phyloP scores from a whole-genome alignment of 495 filamentous ascomycete species.

The Aspergillus sclerotiicarbonarius region DNA sequence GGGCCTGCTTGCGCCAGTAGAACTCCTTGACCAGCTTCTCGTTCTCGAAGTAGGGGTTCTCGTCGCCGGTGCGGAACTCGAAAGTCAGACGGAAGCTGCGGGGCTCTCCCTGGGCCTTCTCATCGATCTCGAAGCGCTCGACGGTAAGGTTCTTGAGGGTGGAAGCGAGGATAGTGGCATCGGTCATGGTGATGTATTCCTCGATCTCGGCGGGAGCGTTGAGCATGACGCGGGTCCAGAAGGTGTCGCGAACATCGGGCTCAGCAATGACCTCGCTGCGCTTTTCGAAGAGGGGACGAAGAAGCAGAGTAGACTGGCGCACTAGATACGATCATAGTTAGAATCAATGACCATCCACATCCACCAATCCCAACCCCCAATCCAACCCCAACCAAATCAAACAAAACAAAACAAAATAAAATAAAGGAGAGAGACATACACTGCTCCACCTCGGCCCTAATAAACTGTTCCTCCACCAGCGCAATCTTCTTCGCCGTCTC shows the following conservation, averaged over 20 bases:
- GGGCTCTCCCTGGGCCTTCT: slow-evolving; percentile 50
- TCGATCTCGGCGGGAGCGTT: slow-evolving; percentile 80
- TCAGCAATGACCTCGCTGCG: slow-evolving; percentile 63
- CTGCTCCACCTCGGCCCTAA: slow-evolving; percentile 40
- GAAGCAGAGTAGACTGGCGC: slow-evolving; percentile 30
- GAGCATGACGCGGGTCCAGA: slow-evolving; percentile 87
- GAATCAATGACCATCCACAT: background rate
- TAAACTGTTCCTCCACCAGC: slow-evolving; percentile 37
- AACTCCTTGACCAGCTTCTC: slow-evolving; percentile 82
- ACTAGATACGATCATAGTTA: slow-evolving; percentile 21
- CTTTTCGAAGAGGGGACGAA: slow-evolving; percentile 65
- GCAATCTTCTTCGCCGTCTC: slow-evolving; percentile 33
- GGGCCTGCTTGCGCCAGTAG: slow-evolving; percentile 63
- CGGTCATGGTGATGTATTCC: slow-evolving; percentile 74
- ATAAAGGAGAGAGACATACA: slow-evolving; percentile 28
- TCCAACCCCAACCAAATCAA: background rate
- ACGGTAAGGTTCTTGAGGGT: slow-evolving; percentile 64
- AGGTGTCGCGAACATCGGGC: slow-evolving; percentile 62
- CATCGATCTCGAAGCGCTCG: slow-evolving; percentile 70
- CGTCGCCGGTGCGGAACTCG: slow-evolving; percentile 42
- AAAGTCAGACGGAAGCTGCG: slow-evolving; percentile 46
- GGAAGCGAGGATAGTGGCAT: slow-evolving; percentile 64
- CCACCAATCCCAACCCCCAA: background rate
- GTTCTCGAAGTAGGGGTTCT: slow-evolving; percentile 76
- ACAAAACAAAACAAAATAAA: slow-evolving; percentile 1